Conservation (phyloP, 2,329 filamentous ascomycete genomes). For the Nemania abortiva region DNA sequence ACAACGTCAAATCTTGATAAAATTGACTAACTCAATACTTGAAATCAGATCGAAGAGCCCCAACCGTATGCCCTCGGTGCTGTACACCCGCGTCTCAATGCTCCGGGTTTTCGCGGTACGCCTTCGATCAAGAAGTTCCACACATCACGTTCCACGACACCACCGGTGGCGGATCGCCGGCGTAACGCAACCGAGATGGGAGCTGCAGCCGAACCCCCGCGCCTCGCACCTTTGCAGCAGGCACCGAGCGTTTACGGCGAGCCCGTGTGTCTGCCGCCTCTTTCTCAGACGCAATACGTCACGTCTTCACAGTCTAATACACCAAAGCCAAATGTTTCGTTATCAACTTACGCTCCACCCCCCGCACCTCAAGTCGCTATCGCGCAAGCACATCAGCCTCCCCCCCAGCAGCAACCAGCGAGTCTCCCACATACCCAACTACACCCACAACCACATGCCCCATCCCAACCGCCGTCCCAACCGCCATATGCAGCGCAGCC, state of each 20-base stretch:
- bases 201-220: conserved; percentile 42
- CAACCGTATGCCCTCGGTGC: conserved; percentile 46
- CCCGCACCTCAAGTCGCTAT: conserved; percentile 35
- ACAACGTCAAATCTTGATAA: neutral
- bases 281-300: conserved; percentile 47
- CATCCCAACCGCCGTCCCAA: conserved; percentile 41
- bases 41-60: conserved; percentile 41
- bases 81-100: conserved; percentile 46
- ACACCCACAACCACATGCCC: conserved; percentile 38
- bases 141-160: conserved; percentile 43
- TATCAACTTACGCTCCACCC: conserved; percentile 34
- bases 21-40: conserved; percentile 27
- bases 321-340: conserved; percentile 29
- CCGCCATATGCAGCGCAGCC: conserved; percentile 40
- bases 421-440: conserved; percentile 39
- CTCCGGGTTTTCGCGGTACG: conserved; percentile 39
- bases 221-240: conserved; percentile 46
- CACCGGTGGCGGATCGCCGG: conserved; percentile 33
- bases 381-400: conserved; percentile 42
- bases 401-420: conserved; percentile 40
- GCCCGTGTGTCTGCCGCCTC: conserved; percentile 48
- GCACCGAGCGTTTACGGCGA: conserved; percentile 43
- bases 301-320: conserved; percentile 34
- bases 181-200: conserved; percentile 29
- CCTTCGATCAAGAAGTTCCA: conserved; percentile 41